Base-by-base conservation (phyloP, 805 yeast genomes). In the Lachancea cidri region DNA sequence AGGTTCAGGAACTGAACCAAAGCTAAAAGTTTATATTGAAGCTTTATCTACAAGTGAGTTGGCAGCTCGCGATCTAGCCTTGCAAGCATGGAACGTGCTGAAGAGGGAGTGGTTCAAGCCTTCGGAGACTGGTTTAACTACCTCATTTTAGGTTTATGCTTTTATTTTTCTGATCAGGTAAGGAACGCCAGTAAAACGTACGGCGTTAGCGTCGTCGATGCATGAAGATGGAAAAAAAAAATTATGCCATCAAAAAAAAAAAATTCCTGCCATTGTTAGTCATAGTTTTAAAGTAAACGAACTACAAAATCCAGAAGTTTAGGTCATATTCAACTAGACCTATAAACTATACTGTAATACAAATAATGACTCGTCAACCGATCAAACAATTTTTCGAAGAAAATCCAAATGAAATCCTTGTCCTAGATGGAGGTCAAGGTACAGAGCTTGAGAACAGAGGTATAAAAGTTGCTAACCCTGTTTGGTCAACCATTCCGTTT, bases 1-100 rank as follows among this genome's bases (percentile, higher is more conserved):
- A 39, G 97, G 97, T 0, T 86, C 96, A 3, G 98, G 98, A 8
- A 91, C 98, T 0, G 98, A 91, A 60, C 97, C 97, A 2, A 91
- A 91, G 59, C 68, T 91, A 48, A 91, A 91, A 61, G 85, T 91
- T 1, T 91, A 91, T 64, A 81, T 91, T 25, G 98, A 91, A 57
- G 93, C 94, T 0, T 62, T 63, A 32, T 72, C 86, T 0, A 37
- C 47, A 0, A 59, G 67, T 6, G 84, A 73, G 33, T 54, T 44
- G 0, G 56, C 61, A 3, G 85, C 96, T 0, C 45, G 51, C 0
- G 44, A 33, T 0, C 54, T 81, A 6, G 91, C 95, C 0, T 63
- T 62, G 14, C 60, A 66, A 16, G 83, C 86, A 6, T 91, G 97
- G 97, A 58, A 66, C 7, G 54, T 70, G 1, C 62, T 89, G 33